Percentiles rank a stretch among this genome's conserved stretches.
phyloP scores from a whole-genome alignment of 2,329 filamentous ascomycete genomes.

The Apiospora rasikravindrae region DNA sequence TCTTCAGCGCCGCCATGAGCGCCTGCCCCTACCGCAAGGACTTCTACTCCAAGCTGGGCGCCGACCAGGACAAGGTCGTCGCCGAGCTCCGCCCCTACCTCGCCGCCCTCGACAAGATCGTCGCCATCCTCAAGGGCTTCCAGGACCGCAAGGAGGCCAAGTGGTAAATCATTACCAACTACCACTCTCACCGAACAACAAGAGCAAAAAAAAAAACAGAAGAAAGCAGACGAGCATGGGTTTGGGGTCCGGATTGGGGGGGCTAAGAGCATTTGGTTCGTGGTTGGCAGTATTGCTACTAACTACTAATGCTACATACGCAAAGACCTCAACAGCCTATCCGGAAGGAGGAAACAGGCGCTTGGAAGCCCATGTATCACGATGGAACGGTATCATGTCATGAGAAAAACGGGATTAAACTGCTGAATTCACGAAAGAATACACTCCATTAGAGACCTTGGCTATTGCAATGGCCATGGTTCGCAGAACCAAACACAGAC shows the following conservation, averaged over 20 bases:
- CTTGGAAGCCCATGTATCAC: neutral
- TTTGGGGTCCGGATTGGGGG: neutral
- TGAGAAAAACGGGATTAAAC: neutral
- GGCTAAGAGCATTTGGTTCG: neutral
- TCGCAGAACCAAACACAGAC: neutral
- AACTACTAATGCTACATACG: neutral
- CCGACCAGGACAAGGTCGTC: conserved; percentile 66
- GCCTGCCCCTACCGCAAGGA: conserved; percentile 92
- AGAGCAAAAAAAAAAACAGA: neutral
- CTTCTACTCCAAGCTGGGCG: conserved; percentile 88
- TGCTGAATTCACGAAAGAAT: conserved; percentile 7
- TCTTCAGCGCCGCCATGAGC: conserved; percentile 92
- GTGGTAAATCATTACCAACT: conserved; percentile 47
- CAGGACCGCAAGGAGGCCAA: conserved; percentile 61
- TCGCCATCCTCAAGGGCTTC: conserved; percentile 74
- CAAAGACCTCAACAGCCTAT: neutral
- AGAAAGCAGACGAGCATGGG: neutral
- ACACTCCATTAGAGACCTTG: neutral
- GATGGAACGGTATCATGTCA: conserved; percentile 14
- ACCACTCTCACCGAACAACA: neutral
- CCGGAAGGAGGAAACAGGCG: neutral
- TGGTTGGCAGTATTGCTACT: neutral
- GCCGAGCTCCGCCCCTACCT: conserved; percentile 74
- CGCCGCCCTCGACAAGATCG: conserved; percentile 75
- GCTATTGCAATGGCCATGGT: neutral